Base-by-base conservation (phyloP, 352 stramenopile genomes). In the Peronospora belbahrii region DNA sequence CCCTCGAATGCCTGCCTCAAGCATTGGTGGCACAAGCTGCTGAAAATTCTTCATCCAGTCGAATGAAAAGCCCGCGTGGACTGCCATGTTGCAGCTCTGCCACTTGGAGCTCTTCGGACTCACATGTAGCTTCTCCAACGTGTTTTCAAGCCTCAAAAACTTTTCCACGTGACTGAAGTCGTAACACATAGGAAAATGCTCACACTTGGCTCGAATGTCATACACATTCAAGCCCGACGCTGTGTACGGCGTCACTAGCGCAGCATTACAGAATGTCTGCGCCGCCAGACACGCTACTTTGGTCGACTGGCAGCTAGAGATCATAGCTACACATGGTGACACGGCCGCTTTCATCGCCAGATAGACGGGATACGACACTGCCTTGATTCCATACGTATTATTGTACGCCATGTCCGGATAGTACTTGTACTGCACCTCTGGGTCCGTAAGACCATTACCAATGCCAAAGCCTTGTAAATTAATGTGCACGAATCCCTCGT, bases 11-110 rank as follows among this genome's bases (percentile, higher is more conserved):
- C 78, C 92, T 32, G 71, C 79, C 57, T 97, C 83, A 17, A 98
- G 70, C 67, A 99, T 83, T 6, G 91, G 83, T 8, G 70, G 70
- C 18, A 98, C 66, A 11, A 94, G 74, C 14, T 83, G 56, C n/a
- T 96, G 74, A 63, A 97, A 98, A 58, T 97, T 93, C 56, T 96
- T 95, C 92, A 98, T 98, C 90, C 88, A 98, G 68, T 99, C 95
- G 44, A 76, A 84, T 13, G 81, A 69, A 53, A 98, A 98, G 6
- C 82, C 80, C 24, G 85, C 69, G 57, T 97, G 93, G 19, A 98
- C 91, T n/a, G 83, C 80, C 71, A 94, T 96, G 75, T 97, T 98
- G 74, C 94, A 98, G 6, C 70, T 80, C 28, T 92, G 52, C 94
- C 94, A 98, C 58, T 85, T 80, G 51, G 69, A 45, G 33, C 66